Evolutionary conservation across 345 rosid genomes (phyloP).

Genomic region (Eucalyptus marginata): DNA sequence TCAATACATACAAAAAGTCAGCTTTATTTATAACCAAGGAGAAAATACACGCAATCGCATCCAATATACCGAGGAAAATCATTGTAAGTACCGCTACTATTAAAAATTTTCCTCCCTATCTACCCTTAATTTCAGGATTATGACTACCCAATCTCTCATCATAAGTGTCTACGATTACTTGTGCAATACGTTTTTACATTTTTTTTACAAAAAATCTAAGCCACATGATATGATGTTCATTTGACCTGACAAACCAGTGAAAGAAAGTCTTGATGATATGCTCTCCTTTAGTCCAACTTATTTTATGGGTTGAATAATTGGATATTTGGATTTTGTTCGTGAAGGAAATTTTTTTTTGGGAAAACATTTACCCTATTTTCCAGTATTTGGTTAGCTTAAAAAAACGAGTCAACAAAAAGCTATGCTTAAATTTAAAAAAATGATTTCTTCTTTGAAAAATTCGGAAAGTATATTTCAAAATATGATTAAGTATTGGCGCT

Average conservation of each 20-base stretch:
- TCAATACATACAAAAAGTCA: background rate
- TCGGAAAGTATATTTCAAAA: too few relatives aligned
- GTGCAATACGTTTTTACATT: background rate
- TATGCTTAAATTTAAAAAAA: too few relatives aligned
- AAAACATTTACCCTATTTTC: too few relatives aligned
- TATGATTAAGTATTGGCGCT: too few relatives aligned
- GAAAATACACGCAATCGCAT: background rate
- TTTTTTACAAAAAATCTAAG: background rate
- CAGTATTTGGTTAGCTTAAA: too few relatives aligned
- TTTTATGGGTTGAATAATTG: background rate
- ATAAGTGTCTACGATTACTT: background rate
- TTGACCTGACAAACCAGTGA: background rate
- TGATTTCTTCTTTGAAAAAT: too few relatives aligned
- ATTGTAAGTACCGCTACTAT: background rate
- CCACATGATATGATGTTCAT: background rate
- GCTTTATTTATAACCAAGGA: background rate
- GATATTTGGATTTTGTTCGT: background rate
- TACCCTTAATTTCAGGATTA: background rate
- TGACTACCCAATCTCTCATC: background rate
- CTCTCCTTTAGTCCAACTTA: background rate
- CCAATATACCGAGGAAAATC: background rate
- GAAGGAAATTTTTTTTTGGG: too few relatives aligned
- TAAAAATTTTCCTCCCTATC: background rate
- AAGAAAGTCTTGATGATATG: background rate
- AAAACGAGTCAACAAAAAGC: accelerated